Evolutionary conservation across 2,329 filamentous ascomycete genomes (phyloP), one percentile per base, ranked within the genome.

Genomic region (Epichloe sibirici): DNA sequence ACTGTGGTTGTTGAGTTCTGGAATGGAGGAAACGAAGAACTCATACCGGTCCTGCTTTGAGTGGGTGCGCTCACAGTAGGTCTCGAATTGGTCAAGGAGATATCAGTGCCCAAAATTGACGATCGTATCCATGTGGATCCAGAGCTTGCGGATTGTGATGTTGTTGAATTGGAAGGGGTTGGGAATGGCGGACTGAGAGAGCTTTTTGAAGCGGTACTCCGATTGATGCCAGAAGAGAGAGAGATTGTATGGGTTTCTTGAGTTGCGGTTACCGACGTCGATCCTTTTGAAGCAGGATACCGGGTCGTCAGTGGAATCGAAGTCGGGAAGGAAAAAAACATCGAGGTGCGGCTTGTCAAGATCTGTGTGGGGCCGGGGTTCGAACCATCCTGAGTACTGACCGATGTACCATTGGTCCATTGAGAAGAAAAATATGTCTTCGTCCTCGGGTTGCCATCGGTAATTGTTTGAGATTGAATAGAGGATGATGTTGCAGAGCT

Each of bases 1-100:
- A 74, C 7, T 9, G 25, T 42, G 15, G 43, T 51, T 25, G 50
- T 50, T n/a, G 43, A 48, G 45, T 55, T 55, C 23, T 17, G 49
- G 17, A 51, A 54, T 2, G 52, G 52, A 31, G 49, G 49, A 17
- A 17, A 11, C 6, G 48, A 44, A 12, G 42, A 23, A 15, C 13
- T 45, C 4, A 13, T 11, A 15, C 38, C 9, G 13, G 38, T 47
- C 21, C n/a, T 35, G 23, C 37, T 17, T 17, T 48, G 17, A 15
- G 21, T 38, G 11, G 52, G 25, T 28, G 23, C 45, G 31, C 35
- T 48, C 5, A n/a, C 31, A 8, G 38, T 48, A 28, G 17, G 7
- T 2, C 28, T 28, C 17, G 34, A 45, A 12, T 8, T 44, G 9
- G 13, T 51, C 37, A 28, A 21, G 13, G 40, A 44, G 5, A 31